phyloP scores from a whole-genome alignment of 148 eudicot species.

The Cornus florida region DNA sequence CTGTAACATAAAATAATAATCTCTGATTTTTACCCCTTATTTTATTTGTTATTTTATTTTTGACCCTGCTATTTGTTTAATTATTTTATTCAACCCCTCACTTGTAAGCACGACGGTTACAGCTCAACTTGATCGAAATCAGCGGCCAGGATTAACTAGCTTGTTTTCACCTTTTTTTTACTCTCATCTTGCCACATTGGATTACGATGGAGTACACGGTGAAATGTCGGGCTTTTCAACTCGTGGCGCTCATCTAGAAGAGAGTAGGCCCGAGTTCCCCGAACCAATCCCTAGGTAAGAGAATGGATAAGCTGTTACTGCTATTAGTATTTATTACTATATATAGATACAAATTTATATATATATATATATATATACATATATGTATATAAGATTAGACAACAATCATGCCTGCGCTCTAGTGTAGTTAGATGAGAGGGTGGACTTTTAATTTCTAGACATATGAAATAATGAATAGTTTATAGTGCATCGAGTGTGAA shows the following conservation, averaged over 20 bases:
- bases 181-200: conserved; percentile 1
- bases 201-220: not conserved
- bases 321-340: too few relatives aligned
- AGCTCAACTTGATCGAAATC: conserved; percentile 8
- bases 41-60: conserved; percentile 2
- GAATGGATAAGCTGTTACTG: not conserved
- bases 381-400: too few relatives aligned
- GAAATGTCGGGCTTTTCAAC: not conserved
- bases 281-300: not conserved
- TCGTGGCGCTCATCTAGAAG: not conserved
- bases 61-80: not conserved
- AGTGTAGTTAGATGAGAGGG: too few relatives aligned
- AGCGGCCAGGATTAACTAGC: not conserved
- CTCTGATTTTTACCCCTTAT: conserved; percentile 5
- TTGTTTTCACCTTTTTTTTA: not conserved
- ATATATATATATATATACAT: too few relatives aligned
- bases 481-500: too few relatives aligned
- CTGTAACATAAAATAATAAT: not conserved
- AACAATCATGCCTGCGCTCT: too few relatives aligned
- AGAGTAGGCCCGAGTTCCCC: not conserved
- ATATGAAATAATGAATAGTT: too few relatives aligned
- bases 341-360: too few relatives aligned
- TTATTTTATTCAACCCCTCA: conserved; percentile 13
- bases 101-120: conserved; percentile 31
- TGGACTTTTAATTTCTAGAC: too few relatives aligned